A percentile compares a stretch with the other conserved stretches of the same genome.
These are phyloP conservation scores for Bisporella sp. DNA, from an alignment of 2,329 filamentous ascomycete genomes.

Conservation along the genomic window DNA sequence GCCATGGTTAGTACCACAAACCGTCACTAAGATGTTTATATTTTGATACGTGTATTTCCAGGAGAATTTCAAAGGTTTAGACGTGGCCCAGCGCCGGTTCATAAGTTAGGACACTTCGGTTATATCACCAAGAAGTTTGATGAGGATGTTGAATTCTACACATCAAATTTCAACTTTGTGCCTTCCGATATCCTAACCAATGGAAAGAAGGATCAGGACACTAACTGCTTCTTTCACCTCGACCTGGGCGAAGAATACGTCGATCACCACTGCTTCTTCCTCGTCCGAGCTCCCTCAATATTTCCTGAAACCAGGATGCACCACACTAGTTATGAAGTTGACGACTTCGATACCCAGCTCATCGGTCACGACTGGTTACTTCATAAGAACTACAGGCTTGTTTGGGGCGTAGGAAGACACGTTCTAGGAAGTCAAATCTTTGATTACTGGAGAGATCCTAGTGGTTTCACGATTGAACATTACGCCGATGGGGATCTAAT, in stretches of 20 bases:
- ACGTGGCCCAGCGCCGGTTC: conserved; percentile 21
- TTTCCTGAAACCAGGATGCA: conserved; percentile 30
- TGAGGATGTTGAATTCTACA: conserved; percentile 30
- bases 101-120: conserved; percentile 35
- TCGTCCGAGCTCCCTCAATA: conserved; percentile 24
- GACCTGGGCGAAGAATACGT: conserved; percentile 38
- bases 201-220: not conserved
- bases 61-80: conserved; percentile 28
- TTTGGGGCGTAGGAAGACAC: conserved; percentile 45
- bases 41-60: not conserved
- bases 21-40: not conserved
- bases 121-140: conserved; percentile 28
- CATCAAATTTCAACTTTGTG: conserved; percentile 34
- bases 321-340: conserved; percentile 43
- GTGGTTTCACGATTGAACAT: not conserved
- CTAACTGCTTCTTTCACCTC: conserved; percentile 39
- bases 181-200: conserved; percentile 26
- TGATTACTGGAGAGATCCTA: conserved; percentile 39
- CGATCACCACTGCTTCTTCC: conserved; percentile 48
- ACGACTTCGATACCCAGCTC: conserved; percentile 44
- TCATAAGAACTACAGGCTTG: conserved; percentile 35
- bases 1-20: not conserved
- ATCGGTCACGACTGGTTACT: conserved; percentile 45
- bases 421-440: conserved; percentile 45
- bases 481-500: not conserved